Conservation (phyloP, 495 filamentous ascomycete genomes). For the Aspergillus homomorphus region DNA sequence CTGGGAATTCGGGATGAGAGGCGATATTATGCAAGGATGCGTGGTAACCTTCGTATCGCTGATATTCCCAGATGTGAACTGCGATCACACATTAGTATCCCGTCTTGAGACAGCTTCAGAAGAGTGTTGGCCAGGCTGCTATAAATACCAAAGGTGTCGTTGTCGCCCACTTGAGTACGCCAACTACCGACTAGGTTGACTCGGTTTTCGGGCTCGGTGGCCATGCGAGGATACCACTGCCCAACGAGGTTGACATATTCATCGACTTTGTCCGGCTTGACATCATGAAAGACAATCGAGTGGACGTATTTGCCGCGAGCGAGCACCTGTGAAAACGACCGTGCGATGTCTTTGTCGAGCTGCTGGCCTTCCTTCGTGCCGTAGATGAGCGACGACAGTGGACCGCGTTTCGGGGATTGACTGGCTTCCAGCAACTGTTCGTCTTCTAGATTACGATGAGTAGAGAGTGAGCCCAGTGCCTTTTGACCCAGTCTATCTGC, state of each 20-base stretch:
- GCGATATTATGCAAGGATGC: constrained; percentile 82
- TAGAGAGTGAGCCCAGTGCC: constrained; percentile 67
- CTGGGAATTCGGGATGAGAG: constrained; percentile 71
- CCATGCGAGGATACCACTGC: constrained; percentile 86
- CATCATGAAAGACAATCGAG: constrained; percentile 94
- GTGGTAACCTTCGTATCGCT: constrained; percentile 94
- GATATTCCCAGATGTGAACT: constrained; percentile 99
- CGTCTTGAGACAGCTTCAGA: neutral
- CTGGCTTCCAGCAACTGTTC: constrained; percentile 46
- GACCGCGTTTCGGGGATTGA: constrained; percentile 45
- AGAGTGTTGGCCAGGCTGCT: neutral
- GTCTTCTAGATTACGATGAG: constrained; percentile 51
- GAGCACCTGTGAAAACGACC: constrained; percentile 88
- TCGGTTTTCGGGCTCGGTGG: constrained; percentile 74
- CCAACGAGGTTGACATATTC: constrained; percentile 94
- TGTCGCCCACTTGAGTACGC: constrained; percentile 97
- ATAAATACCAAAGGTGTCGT: constrained; percentile 86
- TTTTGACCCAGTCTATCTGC: constrained; percentile 38
- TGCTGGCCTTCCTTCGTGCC: constrained; percentile 91
- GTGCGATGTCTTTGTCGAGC: constrained; percentile 90
- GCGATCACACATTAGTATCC: constrained; percentile 10
- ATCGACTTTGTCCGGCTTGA: constrained; percentile 91
- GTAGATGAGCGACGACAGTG: constrained; percentile 75
- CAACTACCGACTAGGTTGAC: constrained; percentile 97
- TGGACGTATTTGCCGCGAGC: constrained; percentile 98